Conservation (phyloP, 2,329 filamentous ascomycete genomes). For the Huntiella moniliformis region DNA sequence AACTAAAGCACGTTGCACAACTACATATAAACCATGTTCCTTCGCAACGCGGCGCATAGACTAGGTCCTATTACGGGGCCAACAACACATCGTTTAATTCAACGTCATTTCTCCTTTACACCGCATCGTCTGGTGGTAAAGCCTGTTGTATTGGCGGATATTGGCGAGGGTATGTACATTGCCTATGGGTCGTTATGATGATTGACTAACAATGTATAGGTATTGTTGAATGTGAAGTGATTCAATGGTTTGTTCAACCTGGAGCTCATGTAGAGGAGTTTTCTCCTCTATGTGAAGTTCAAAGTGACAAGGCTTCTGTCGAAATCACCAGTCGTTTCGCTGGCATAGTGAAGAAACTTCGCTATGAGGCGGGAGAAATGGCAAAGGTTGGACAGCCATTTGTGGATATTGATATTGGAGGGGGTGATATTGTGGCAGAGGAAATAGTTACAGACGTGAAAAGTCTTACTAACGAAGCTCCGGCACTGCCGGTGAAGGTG, state of each 20-base stretch:
- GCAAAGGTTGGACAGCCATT: conserved; percentile 87
- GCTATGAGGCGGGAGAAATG: conserved; percentile 93
- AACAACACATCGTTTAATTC: conserved; percentile 15
- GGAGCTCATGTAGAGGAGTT: conserved; percentile 94
- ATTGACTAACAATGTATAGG: conserved; percentile 31
- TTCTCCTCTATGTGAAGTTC: conserved; percentile 92
- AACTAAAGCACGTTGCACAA: too few relatives aligned
- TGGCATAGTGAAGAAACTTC: conserved; percentile 85
- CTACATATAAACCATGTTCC: too few relatives aligned
- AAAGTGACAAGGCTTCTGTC: conserved; percentile 82
- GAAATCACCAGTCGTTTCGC: conserved; percentile 93
- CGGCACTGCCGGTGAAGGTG: conserved; percentile 18
- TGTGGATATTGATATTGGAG: conserved; percentile 85
- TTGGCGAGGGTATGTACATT: conserved; percentile 50
- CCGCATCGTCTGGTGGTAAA: conserved; percentile 36
- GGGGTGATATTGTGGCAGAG: conserved; percentile 30
- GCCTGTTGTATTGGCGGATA: conserved; percentile 67
- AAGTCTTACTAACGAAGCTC: conserved; percentile 3
- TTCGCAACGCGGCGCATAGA: too few relatives aligned
- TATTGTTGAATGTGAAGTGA: conserved; percentile 95
- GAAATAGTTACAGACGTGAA: conserved; percentile 2
- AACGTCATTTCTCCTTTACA: too few relatives aligned
- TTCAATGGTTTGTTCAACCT: conserved; percentile 98
- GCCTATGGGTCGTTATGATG: background rate
- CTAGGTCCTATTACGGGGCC: too few relatives aligned